phyloP scores from a whole-genome alignment of 2,329 filamentous ascomycete genomes.

The Colletotrichum sp. region DNA sequence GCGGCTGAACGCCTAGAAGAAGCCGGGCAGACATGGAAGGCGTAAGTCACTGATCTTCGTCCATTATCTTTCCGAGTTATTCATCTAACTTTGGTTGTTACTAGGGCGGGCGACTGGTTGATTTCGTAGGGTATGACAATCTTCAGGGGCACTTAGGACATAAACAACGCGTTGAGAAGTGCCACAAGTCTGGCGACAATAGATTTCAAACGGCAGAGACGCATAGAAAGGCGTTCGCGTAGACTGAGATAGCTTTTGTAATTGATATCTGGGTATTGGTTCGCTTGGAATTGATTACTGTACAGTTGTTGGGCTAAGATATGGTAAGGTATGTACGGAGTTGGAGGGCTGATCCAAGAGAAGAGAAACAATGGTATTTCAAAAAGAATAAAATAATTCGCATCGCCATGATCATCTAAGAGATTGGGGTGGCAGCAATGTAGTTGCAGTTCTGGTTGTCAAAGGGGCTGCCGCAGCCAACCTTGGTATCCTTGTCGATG shows the following conservation, averaged over 20 bases:
- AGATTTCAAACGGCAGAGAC: neutral
- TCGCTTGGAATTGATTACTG: neutral
- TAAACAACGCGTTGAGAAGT: neutral
- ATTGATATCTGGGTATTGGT: neutral
- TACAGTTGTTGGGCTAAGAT: neutral
- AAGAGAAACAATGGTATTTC: neutral
- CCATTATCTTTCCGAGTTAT: fast-evolving
- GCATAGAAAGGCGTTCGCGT: neutral
- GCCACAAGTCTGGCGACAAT: neutral
- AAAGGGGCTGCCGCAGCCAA: neutral
- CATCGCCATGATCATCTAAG: neutral
- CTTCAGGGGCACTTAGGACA: neutral
- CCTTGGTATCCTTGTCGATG: neutral
- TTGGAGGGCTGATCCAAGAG: neutral
- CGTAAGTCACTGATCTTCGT: neutral
- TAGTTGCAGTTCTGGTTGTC: neutral
- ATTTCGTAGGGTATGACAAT: neutral
- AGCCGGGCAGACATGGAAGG: neutral
- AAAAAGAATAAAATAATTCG: neutral
- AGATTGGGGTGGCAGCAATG: neutral
- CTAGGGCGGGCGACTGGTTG: neutral
- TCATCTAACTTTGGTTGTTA: neutral
- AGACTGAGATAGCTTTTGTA: neutral
- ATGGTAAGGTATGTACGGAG: neutral
- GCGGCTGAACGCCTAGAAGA: neutral